Percentiles rank a stretch among this genome's conserved stretches.
phyloP scores from a whole-genome alignment of 129 eudicot species.

The Oenanthe sinensis region DNA sequence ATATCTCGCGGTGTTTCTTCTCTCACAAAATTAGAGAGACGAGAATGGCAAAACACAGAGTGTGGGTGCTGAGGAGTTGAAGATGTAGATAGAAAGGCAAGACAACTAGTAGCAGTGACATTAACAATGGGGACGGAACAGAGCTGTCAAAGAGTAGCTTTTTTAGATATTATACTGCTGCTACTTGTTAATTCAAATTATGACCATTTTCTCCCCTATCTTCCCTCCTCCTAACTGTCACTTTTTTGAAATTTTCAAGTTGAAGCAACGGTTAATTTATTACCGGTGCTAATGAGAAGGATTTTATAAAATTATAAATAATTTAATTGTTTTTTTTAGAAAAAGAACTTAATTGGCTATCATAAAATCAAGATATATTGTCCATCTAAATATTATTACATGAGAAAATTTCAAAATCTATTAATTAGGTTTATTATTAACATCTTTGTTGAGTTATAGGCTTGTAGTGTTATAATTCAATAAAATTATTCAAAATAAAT shows the following conservation, averaged over 20 bases:
- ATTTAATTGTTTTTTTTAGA: too few relatives aligned
- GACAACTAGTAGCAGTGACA: constrained; percentile 17
- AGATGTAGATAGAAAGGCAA: neutral
- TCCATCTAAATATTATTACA: too few relatives aligned
- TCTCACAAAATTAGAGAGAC: neutral
- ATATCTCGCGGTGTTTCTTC: constrained; percentile 18
- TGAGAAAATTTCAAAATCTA: too few relatives aligned
- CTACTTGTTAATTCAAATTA: constrained; percentile 37
- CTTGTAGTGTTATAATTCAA: too few relatives aligned
- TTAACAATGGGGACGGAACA: constrained; percentile 50
- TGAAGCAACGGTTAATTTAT: neutral
- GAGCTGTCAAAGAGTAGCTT: constrained; percentile 52
- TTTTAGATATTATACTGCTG: constrained; percentile 15
- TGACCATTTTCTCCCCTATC: constrained; percentile 55
- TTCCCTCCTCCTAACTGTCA: constrained; percentile 32
- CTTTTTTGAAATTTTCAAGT: constrained; percentile 4
- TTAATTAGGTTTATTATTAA: too few relatives aligned
- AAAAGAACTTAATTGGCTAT: too few relatives aligned
- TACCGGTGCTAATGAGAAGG: too few relatives aligned
- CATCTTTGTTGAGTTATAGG: too few relatives aligned
- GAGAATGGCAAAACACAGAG: constrained; percentile 10
- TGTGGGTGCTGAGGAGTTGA: neutral
- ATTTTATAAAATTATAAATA: too few relatives aligned
- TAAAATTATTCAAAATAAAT: too few relatives aligned
- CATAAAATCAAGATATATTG: too few relatives aligned